Evolutionary conservation across 169 alveolate species (phyloP).

Genomic region (Amoebophrya sp.): DNA sequence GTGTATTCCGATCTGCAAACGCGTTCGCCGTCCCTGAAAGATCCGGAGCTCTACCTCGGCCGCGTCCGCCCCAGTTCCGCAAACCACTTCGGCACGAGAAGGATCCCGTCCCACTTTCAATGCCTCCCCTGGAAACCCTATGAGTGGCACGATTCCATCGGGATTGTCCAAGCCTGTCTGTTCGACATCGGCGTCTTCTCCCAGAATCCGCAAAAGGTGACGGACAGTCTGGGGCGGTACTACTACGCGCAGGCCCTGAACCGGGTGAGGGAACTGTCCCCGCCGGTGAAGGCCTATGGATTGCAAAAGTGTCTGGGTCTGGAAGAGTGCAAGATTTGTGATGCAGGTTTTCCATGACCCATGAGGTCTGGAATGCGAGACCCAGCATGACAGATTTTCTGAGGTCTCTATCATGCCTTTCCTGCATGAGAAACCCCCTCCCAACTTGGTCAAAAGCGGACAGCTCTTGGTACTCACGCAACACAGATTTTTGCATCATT

Average conservation of each 20-base stretch:
- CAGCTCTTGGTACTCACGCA: no score
- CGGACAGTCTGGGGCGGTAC: neutral
- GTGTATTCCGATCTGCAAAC: neutral
- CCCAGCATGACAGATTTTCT: no score
- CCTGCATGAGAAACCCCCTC: no score
- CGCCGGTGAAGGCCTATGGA: neutral
- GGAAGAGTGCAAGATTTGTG: no score
- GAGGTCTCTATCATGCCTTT: no score
- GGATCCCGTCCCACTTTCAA: neutral
- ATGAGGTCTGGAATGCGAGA: no score
- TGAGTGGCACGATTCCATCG: neutral
- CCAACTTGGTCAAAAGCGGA: no score
- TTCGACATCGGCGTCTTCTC: neutral
- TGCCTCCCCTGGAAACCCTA: neutral
- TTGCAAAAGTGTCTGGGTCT: no score
- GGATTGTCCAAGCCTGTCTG: neutral
- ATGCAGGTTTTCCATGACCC: no score
- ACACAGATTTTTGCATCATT: no score
- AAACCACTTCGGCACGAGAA: neutral
- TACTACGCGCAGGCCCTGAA: neutral
- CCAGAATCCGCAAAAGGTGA: neutral
- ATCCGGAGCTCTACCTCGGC: neutral
- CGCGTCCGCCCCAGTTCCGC: neutral
- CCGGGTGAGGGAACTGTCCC: neutral
- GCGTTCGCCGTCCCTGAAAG: neutral